Base-by-base conservation (phyloP, 2,329 filamentous ascomycete species). In the Nemania bipapillata region DNA sequence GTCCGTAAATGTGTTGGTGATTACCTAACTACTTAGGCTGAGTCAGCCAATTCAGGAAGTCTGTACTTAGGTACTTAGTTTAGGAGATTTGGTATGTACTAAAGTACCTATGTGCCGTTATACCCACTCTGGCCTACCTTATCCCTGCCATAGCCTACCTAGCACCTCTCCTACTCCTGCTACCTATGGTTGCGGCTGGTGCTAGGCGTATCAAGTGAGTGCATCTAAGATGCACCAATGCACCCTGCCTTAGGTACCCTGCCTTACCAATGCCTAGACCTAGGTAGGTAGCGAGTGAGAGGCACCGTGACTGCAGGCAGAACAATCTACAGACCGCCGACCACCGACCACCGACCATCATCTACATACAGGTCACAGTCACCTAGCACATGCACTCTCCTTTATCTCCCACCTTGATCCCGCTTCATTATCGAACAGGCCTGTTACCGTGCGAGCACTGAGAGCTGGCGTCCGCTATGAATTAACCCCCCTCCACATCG, bases 401-500 rank as follows among this genome's bases (percentile, higher is more conserved):
- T n/a, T 32, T 28, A 53, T 60, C 57, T 45, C 54, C 22, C 35
- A 40, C 53, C 9, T 37, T 42, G 32, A 42, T 58, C 47, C 45
- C 8, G 15, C 12, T 5, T 45, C 40, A 26, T 59, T n/a, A 42
- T 40, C 37, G 35, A 55, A 59, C 58, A 28, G 32, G 50, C 55
- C 56, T 28, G 52, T 50, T n/a, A 20, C 57, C 40, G 50, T 53
- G 67, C 47, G 37, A 22, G 45, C 58, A 22, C 56, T 37, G 8
- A 47, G 15, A 12, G 32, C 47, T 47, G 24, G 12, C 61, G 35
- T 63, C 70, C 74, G 76, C 73, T 72, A 78, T 78, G 76, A 75
- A 77, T 75, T 79, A 70, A 76, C 65, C 61, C 68, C 67, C 65
- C 61, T 67, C 67, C 69, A 57, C 35, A 56, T 65, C 61, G 59